These are phyloP conservation scores for Boletus vinaceobasis DNA, from an alignment of 768 basidiomycete species.

Conservation along the genomic window DNA sequence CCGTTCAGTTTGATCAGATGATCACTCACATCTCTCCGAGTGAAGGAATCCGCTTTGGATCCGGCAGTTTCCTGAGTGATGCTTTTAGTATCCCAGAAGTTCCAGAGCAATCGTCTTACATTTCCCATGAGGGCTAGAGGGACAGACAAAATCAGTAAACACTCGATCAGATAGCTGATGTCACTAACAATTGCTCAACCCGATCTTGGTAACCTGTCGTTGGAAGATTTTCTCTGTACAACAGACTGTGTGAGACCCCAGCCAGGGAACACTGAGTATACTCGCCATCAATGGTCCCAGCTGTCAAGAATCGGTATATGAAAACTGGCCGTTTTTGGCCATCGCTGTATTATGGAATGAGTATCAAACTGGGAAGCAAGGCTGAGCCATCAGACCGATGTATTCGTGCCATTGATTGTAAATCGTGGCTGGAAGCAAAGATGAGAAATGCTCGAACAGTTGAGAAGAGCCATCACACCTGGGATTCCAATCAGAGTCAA, in stretches of 20 bases:
- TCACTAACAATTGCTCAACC: conserved; percentile 76
- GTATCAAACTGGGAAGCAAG: neutral
- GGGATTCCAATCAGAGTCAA: conserved; percentile 96
- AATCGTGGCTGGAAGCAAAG: conserved; percentile 59
- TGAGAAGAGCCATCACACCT: conserved; percentile 42
- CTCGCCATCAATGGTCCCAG: conserved; percentile 87
- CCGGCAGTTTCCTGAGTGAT: conserved; percentile 38
- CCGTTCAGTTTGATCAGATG: neutral
- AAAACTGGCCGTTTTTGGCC: conserved; percentile 90
- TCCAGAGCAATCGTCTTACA: conserved; percentile 32
- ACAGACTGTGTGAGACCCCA: conserved; percentile 1
- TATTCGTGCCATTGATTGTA: conserved; percentile 97
- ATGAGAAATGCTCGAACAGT: neutral
- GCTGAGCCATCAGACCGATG: conserved; percentile 57
- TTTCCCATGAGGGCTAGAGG: conserved; percentile 66
- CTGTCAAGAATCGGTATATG: conserved; percentile 83
- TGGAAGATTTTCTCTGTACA: conserved; percentile 83
- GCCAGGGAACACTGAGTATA: neutral
- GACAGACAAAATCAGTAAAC: conserved; percentile 8
- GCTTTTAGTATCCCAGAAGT: conserved; percentile 5
- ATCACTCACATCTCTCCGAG: conserved; percentile 70
- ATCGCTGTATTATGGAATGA: conserved; percentile 52
- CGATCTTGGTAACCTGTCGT: conserved; percentile 91
- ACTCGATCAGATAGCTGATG: conserved; percentile 4
- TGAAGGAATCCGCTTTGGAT: conserved; percentile 83